Base-by-base conservation (phyloP, 345 rosid species). In the Linum trigynum region DNA sequence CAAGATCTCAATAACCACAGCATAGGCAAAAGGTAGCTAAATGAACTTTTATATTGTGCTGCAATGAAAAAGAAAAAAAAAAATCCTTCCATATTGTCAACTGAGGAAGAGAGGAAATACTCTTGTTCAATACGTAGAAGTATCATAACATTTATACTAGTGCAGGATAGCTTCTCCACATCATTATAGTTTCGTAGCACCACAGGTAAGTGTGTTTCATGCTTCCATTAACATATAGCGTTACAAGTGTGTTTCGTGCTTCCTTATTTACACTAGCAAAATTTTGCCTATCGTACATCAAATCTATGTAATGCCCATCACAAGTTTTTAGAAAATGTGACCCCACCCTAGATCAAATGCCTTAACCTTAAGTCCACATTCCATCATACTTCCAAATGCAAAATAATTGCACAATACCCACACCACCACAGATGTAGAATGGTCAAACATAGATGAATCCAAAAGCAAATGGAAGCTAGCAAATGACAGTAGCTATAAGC, bases 391-490 rank as follows among this genome's bases (percentile, higher is more conserved):
- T 48, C 53, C 53, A 48, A 43, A 48, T 48, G 53, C 53, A 48
- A 8, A 57, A 12, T 12, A 32, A 3, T 10, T 5, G 3, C 38
- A 57, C 7, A 12, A n/a, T 57, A 57, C 16, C 12, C 36, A 16
- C 36, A 57, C 38, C 35, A 57, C 38, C 61, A 23, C 37, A 4
- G 61, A 23, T 5, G 61, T 16, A 57, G 38, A 57, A 57, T 23
- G 32, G 32, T 23, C 32, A 23, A 23, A 23, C 32, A 23, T 0
- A 23, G 32, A 23, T 23, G 32, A 23, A 23, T 23, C 32, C 32
- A 23, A 23, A 14, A 66, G 17, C 14, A n/a, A 56, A 39, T 5
- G 38, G 45, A 63, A 38, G 39, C 64, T 68, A 66, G 58, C 45
- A 56, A 48, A 38, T 55, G 65, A 43, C 39, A 45, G 39, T 41